Conservation (phyloP, 2,329 filamentous ascomycete species). For the Colletotrichum gigasporum region DNA sequence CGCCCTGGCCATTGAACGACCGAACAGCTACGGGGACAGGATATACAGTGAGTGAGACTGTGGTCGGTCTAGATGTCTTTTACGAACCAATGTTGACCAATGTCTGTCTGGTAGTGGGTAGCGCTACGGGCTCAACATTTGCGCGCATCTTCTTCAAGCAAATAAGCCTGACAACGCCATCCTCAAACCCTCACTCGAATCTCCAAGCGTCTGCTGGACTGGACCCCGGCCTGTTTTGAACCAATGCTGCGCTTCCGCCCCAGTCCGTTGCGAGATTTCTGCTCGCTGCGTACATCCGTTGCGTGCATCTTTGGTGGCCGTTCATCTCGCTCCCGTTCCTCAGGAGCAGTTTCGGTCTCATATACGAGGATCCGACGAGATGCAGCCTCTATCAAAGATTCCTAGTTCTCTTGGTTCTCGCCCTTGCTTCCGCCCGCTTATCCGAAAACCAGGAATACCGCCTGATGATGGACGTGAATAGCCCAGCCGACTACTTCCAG, state of each 20-base stretch:
- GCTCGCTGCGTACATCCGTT: conserved; percentile 34
- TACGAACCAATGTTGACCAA: not conserved
- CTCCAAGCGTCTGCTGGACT: not conserved
- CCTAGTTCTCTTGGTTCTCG: conserved; percentile 31
- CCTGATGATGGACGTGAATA: conserved; percentile 36
- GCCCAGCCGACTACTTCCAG: conserved; percentile 34
- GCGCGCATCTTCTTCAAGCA: conserved; percentile 39
- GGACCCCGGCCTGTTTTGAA: not conserved
- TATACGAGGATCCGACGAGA: conserved; percentile 31
- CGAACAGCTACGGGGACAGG: conserved; percentile 25
- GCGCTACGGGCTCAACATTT: conserved; percentile 37
- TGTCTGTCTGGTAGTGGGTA: conserved; percentile 30
- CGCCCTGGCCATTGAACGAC: conserved; percentile 34
- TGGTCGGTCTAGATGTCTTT: too few species aligned
- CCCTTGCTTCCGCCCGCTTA: conserved; percentile 32
- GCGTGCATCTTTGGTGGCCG: conserved; percentile 39
- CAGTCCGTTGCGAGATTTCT: conserved; percentile 31
- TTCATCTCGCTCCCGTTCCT: conserved; percentile 35
- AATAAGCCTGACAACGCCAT: conserved; percentile 23
- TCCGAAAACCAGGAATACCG: conserved; percentile 27
- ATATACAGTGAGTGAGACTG: conserved; percentile 33
- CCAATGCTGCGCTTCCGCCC: conserved; percentile 35
- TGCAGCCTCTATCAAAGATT: conserved; percentile 33
- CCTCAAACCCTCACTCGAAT: not conserved
- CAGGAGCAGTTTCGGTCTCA: conserved; percentile 19